These are phyloP conservation scores for Digitaria exilis DNA, from an alignment of 202 grass and related monocot species.

Conservation along the genomic window DNA sequence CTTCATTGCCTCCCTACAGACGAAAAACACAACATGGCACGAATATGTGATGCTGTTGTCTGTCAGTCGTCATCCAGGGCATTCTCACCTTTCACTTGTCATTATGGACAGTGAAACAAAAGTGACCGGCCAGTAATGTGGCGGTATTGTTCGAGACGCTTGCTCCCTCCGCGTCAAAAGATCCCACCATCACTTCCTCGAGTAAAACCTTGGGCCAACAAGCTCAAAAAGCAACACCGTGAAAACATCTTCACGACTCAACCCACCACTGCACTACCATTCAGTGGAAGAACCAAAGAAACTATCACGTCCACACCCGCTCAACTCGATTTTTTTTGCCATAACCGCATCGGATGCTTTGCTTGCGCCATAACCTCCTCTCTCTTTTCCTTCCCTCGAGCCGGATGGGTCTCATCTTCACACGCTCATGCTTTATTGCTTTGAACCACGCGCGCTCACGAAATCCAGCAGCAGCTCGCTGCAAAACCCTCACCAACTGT, in stretches of 20 bases:
- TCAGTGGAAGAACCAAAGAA: background rate
- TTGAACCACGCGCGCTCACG: background rate
- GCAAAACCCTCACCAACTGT: constrained; percentile 18
- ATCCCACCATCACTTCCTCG: too few species aligned
- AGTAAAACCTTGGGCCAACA: background rate
- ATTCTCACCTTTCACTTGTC: too few species aligned
- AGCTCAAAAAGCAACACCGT: too few species aligned
- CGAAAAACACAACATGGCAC: too few species aligned
- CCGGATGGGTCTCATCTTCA: background rate
- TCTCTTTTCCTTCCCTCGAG: background rate
- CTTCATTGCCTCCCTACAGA: background rate
- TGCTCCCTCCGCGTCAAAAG: background rate
- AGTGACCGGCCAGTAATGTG: background rate
- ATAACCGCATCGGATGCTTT: constrained; percentile 43
- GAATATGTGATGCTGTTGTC: too few species aligned
- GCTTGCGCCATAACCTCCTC: constrained; percentile 18
- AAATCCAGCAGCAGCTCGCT: background rate
- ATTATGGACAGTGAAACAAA: background rate
- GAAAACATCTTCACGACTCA: background rate
- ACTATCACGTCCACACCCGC: background rate
- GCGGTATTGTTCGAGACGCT: background rate
- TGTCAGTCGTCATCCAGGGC: too few species aligned
- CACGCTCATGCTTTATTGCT: background rate
- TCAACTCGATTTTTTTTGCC: background rate
- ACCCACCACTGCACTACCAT: background rate